Base-by-base conservation (phyloP, 164 flowering plant species). In the Amborella trichopoda region DNA sequence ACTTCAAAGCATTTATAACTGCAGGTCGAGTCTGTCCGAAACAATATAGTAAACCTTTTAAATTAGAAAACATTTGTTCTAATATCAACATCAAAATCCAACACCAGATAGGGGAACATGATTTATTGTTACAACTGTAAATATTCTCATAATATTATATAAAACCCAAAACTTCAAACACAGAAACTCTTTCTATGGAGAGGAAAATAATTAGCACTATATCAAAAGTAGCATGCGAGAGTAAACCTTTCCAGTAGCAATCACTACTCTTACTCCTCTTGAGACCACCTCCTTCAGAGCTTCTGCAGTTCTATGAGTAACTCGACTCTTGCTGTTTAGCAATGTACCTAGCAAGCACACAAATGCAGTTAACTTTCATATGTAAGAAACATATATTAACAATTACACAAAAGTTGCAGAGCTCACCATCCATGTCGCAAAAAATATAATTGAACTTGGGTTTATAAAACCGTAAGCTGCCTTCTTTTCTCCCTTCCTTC, bases 391-490 rank as follows among this genome's bases (percentile, higher is more conserved):
- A n/a, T n/a, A n/a, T n/a, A n/a, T n/a, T n/a, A n/a, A n/a, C n/a
- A n/a, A n/a, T n/a, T 9, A 45, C 16, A 0, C 40, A 19, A 24
- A 8, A 18, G 30, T 16, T 26, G 14, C 17, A 20, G 28, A 43
- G 27, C 87, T 76, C 65, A 91, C 99, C 99, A 80, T 91, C 99
- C 96, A 91, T 78, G 59, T 91, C 96, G 44, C 91, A 88, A 72
- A 91, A 84, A 63, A 91, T 82, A 53, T 78, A 82, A 44, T 53
- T 72, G 72, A 74, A 91, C 56, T 81, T 91, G 46, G 96, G 96
- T 52, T 59, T 75, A 58, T 83, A 82, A 65, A 87, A 82, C 24
- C 87, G 77, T 26, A 87, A 78, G 55, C 76, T 78, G 58, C 96
- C 80, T 69, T 80, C 90, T 74, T 62, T 78, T 60, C 74, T 87